These are phyloP conservation scores for Pythium inflatum DNA, from an alignment of 352 stramenopile species.

Conservation along the genomic window DNA sequence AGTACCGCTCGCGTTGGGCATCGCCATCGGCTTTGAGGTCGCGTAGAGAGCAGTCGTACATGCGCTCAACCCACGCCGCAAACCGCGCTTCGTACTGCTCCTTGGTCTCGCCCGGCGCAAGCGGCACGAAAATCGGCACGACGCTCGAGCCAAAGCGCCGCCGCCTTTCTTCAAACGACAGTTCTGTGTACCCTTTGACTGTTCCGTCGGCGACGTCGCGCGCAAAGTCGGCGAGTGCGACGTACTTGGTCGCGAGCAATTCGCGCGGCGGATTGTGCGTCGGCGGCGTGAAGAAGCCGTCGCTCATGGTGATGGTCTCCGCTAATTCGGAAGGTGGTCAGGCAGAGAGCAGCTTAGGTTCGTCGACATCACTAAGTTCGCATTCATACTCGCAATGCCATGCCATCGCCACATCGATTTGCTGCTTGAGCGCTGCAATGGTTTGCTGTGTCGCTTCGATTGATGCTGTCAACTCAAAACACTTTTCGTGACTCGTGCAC, in stretches of 20 bases:
- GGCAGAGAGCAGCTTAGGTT: background rate
- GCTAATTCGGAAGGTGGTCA: background rate
- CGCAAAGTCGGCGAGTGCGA: slow-evolving; percentile 22
- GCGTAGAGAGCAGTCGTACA: background rate
- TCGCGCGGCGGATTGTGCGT: slow-evolving; percentile 6
- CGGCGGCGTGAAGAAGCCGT: background rate
- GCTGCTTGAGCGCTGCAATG: too few relatives aligned
- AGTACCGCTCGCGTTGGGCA: slow-evolving; percentile 19
- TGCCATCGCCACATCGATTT: too few relatives aligned
- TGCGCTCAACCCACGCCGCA: slow-evolving; percentile 16
- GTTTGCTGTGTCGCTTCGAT: too few relatives aligned
- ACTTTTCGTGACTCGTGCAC: too few relatives aligned
- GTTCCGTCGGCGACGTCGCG: background rate
- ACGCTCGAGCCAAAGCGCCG: slow-evolving; percentile 8
- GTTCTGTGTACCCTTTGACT: slow-evolving; percentile 3
- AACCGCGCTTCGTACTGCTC: slow-evolving; percentile 30
- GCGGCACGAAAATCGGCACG: slow-evolving; percentile 25
- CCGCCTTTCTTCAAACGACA: background rate
- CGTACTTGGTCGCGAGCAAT: background rate
- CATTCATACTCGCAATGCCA: too few relatives aligned
- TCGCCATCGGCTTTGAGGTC: slow-evolving; percentile 3
- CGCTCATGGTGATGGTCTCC: background rate
- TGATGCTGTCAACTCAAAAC: too few relatives aligned
- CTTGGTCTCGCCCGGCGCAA: slow-evolving; percentile 12
- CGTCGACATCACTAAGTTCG: background rate